phyloP scores from a whole-genome alignment of 2,329 filamentous ascomycete species.

The Chaetothyriales sp. region DNA sequence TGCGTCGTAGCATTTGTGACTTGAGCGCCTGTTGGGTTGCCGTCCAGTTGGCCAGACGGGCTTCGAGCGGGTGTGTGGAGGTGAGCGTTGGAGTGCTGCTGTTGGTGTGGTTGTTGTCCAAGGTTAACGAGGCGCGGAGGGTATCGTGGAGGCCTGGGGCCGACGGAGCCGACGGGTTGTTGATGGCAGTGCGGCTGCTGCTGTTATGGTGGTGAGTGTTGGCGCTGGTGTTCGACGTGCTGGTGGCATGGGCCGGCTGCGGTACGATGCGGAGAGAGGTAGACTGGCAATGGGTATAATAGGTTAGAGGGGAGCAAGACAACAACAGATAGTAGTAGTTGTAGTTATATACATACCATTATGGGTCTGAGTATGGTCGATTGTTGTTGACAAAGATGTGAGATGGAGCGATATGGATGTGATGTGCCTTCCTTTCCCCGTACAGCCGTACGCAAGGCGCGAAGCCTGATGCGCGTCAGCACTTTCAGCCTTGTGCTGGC shows the following conservation, averaged over 20 bases:
- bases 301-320: neutral
- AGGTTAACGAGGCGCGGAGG: constrained; percentile 55
- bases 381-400: neutral
- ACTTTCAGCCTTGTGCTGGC: neutral
- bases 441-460: constrained; percentile 1
- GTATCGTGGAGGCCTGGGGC: constrained; percentile 88
- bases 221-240: constrained; percentile 49
- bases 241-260: constrained; percentile 47
- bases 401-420: neutral
- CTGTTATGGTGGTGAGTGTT: constrained; percentile 32
- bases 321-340: neutral
- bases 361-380: neutral
- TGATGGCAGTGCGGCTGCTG: constrained; percentile 21
- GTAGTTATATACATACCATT: neutral
- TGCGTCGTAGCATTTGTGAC: constrained; percentile 73
- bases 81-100: constrained; percentile 26
- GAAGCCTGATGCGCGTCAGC: constrained; percentile 1
- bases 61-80: constrained; percentile 76
- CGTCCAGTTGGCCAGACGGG: constrained; percentile 79
- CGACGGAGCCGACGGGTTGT: constrained; percentile 57
- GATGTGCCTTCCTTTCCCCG: too few species aligned
- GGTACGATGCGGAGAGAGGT: constrained; percentile 87
- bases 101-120: constrained; percentile 23
- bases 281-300: neutral
- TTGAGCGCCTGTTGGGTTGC: constrained; percentile 73